Base-by-base conservation (phyloP, 2,329 filamentous ascomycete genomes). In the Diplodia intermedia region DNA sequence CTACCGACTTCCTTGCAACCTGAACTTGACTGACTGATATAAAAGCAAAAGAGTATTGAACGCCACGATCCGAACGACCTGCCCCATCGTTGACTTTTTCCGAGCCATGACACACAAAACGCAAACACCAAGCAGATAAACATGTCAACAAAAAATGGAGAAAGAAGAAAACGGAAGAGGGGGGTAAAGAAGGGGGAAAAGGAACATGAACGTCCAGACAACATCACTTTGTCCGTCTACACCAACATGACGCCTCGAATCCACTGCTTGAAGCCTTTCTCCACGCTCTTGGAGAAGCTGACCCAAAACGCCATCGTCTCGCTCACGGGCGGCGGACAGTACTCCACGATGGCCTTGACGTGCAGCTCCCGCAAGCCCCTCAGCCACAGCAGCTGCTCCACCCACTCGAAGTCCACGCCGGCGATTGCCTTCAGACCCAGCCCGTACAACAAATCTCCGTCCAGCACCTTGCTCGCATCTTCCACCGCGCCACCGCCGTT, bases 241-340 rank as follows among this genome's bases (percentile, higher is more conserved):
- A 33, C 57, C 11, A 71, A 33, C 75, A 85, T 78, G 50, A 77
- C 75, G 3, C 72, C 73, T 66, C 74, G 76, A 69, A 89, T 73
- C 75, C 84, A 89, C 68, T 86, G 84, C 49, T 81, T 79, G 75
- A 89, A 84, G 2, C 84, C 84, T 7, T 77, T 82, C 70, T 88
- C 85, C 20, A 90, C 84, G 66, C 86, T 89, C 40, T 82, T 83
- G 36, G 86, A 89, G 70, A 90, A 86, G 29, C 86, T 83, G 2
- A 87, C 84, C 73, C 86, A 88, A 69, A 87, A 82, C 3, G 85
- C 81, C 83, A 88, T 85, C 54, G 82, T 82, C 68, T 83, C 82
- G 20, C 83, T 86, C 66, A 82, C 52, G 1, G 85, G 84, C 31
- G 81, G 77, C 2, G 85, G 83, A 74, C 86, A 85, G 71, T 84